Evolutionary conservation across 75 land plant genomes (phyloP).

Genomic region (Ceratopteris richardii): DNA sequence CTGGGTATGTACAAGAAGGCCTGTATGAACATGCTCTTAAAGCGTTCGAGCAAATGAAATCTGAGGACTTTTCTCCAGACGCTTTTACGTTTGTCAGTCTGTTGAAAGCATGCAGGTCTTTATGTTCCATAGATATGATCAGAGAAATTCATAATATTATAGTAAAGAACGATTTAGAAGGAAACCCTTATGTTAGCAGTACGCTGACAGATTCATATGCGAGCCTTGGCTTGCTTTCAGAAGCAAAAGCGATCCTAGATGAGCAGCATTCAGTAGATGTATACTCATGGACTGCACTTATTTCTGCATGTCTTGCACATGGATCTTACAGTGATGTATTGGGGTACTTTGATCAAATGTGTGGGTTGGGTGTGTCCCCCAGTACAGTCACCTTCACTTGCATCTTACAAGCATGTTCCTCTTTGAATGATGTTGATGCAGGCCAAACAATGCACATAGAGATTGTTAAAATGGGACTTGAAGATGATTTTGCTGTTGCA

Average conservation of each 20-base stretch:
- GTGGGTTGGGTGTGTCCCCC: background rate
- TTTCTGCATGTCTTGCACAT: constrained; percentile 39
- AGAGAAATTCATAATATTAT: constrained; percentile 52
- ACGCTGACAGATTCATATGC: constrained; percentile 5
- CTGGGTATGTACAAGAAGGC: constrained; percentile 14
- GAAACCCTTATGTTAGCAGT: background rate
- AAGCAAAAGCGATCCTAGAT: constrained; percentile 5
- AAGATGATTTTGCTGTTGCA: no score
- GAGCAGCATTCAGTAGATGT: constrained; percentile 26
- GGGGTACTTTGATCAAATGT: background rate
- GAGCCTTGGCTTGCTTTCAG: constrained; percentile 2
- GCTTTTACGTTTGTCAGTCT: constrained; percentile 7
- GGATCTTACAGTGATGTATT: background rate
- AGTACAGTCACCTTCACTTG: no score
- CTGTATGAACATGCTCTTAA: constrained; percentile 8
- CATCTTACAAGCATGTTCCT: no score
- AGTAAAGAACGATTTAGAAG: background rate
- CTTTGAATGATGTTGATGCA: no score
- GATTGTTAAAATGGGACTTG: no score
- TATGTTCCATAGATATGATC: constrained; percentile 34
- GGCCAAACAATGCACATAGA: no score
- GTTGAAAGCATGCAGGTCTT: constrained; percentile 7
- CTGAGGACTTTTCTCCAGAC: constrained; percentile 4
- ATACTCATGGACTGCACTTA: constrained; percentile 58
- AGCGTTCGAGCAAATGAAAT: background rate